Base-by-base conservation (phyloP, 176 grass and related monocot genomes). In the Aegilops bicornis region DNA sequence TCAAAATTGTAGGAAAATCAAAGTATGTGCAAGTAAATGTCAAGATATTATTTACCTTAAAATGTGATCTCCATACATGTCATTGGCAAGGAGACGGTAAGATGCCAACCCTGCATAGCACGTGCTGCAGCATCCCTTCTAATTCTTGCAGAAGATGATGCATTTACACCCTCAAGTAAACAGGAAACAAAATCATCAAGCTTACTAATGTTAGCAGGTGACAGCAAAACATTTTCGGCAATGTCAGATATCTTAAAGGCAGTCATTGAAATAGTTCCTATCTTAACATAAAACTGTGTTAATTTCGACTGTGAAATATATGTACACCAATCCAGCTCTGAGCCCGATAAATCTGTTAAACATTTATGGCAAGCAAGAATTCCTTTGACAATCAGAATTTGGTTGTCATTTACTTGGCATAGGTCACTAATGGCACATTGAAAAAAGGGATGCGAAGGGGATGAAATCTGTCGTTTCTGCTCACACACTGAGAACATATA, bases 101-200 rank as follows among this genome's bases (percentile, higher is more conserved):
- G 94, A 81, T 97, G 92, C 97, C 94, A 99, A 75, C 94, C 92
- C 72, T 93, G 92, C 97, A 99, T 99, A 81, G 97, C 97, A 56
- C 94, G 89, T 1, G 89, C 85, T 64, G 94, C 97, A 86, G 94
- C 90, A 87, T 97, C 94, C 76, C 97, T 91, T 88, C 97, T 94
- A 56, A 92, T 86, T 87, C 97, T 99, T 22, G 89, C 91, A 37
- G 94, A 97, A 79, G 90, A 93, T 79, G 90, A 91, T 60, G 84
- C 56, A 84, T 97, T 93, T 73, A 76, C 64, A 37, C 14, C 74
- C 94, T 93, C n/a, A n/a, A n/a, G n/a, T n/a, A 81, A 79, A 68
- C 30, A 63, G 10, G 40, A 36, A 81, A 67, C 5, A 36, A 81
- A 69, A 43, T 76, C 13, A 23, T 88, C 50, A 20, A 40, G 64